A percentile compares a stretch with the other conserved stretches of the same genome.
Evolutionary conservation across 306 rosid species (phyloP).

Genomic region (Arachis hypogaea): DNA sequence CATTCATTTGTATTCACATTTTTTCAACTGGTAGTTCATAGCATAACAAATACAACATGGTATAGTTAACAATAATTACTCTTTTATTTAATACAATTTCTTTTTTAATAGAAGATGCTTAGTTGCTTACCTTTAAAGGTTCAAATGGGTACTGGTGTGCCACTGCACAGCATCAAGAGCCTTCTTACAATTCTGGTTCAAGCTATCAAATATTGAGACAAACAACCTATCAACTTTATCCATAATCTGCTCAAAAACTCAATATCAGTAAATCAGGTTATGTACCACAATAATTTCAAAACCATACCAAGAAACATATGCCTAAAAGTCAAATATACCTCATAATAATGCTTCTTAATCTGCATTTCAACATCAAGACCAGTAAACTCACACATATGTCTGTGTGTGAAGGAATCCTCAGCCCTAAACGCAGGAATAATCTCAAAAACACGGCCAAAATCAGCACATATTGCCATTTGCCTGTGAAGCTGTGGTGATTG

Average conservation of each 20-base stretch:
- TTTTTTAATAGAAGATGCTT: not conserved
- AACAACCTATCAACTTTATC: constrained; percentile 72
- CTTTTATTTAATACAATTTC: too few species aligned
- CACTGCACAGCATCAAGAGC: constrained; percentile 71
- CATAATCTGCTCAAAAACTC: constrained; percentile 70
- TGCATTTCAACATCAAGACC: constrained; percentile 98
- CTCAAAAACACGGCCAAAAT: constrained; percentile 84
- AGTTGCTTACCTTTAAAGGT: constrained; percentile 77
- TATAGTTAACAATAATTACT: constrained; percentile 4
- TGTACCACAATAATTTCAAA: constrained; percentile 22
- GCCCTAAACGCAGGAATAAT: constrained; percentile 89
- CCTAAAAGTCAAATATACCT: constrained; percentile 56
- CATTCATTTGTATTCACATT: not conserved
- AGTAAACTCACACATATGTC: constrained; percentile 91
- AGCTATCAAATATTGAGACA: constrained; percentile 72
- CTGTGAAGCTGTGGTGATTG: constrained; percentile 97
- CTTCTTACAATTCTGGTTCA: constrained; percentile 66
- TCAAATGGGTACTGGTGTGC: constrained; percentile 81
- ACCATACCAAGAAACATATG: constrained; percentile 15
- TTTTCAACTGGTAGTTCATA: not conserved
- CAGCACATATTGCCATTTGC: constrained; percentile 94
- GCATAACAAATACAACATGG: constrained; percentile 7
- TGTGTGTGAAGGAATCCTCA: constrained; percentile 84
- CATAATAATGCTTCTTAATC: constrained; percentile 74
- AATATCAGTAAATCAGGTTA: constrained; percentile 25